Conservation (phyloP, 2,329 filamentous ascomycete genomes). For the Tolypocladium pustulatum region DNA sequence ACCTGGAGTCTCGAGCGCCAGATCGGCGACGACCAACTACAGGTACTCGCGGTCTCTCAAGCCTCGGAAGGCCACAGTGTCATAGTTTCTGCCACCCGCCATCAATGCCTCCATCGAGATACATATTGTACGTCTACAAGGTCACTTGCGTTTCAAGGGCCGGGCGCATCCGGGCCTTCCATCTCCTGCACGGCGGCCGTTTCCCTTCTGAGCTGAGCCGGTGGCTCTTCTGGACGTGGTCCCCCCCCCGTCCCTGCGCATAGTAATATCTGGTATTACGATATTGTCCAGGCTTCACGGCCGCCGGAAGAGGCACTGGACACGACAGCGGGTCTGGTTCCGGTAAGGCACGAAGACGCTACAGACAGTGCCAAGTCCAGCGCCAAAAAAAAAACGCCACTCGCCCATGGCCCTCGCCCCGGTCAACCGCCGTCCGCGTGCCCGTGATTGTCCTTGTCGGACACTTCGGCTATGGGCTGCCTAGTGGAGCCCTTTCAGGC, state of each 20-base stretch:
- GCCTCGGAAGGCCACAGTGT: background rate
- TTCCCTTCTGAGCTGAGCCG: background rate
- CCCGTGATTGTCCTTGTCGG: background rate
- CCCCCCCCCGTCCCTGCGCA: background rate
- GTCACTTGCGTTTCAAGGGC: background rate
- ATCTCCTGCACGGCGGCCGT: background rate
- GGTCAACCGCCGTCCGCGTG: background rate
- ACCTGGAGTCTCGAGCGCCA: background rate
- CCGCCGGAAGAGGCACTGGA: background rate
- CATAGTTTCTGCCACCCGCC: background rate
- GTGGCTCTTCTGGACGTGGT: background rate
- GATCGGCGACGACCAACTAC: background rate
- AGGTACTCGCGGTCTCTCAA: background rate
- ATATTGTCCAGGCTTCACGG: background rate
- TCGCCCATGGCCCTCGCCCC: background rate
- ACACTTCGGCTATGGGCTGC: background rate
- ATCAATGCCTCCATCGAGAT: too few species aligned
- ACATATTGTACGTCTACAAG: background rate
- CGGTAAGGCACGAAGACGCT: background rate
- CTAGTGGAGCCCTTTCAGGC: background rate
- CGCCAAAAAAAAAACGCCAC: background rate
- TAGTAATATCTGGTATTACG: background rate
- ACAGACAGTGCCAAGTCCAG: background rate
- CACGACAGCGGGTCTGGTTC: background rate
- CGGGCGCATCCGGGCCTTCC: too few species aligned